Evolutionary conservation across 306 rosid species (phyloP).

Genomic region (Rosa multiflora): DNA sequence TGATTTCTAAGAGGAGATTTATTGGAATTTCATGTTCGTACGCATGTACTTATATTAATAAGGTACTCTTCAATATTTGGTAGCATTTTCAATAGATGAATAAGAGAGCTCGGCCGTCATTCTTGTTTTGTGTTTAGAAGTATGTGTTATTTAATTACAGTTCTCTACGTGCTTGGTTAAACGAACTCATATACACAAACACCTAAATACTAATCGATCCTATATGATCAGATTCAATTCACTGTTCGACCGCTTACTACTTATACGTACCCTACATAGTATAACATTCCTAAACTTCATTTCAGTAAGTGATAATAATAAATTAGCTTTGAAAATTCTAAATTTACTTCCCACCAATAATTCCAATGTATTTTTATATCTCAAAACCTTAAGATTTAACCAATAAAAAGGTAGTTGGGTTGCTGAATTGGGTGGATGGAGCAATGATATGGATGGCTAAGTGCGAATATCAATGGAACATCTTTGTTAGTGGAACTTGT

Average conservation of each 20-base stretch:
- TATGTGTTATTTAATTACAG: not conserved
- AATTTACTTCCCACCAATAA: not conserved
- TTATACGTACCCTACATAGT: not conserved
- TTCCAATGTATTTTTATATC: not conserved
- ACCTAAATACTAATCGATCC: not conserved
- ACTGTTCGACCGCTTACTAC: not conserved
- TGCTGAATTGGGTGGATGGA: not conserved
- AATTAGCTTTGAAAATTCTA: not conserved
- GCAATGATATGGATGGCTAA: not conserved
- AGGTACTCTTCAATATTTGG: conserved; percentile 16
- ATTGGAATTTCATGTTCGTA: conserved; percentile 6
- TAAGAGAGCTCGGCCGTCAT: not conserved
- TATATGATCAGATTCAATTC: not conserved
- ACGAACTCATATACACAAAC: not conserved
- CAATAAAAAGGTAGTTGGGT: not conserved
- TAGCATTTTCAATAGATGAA: conserved; percentile 31
- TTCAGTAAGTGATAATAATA: not conserved
- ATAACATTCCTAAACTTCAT: not conserved
- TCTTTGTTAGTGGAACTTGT: not conserved
- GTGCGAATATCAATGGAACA: not conserved
- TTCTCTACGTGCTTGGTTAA: not conserved
- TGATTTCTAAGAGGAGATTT: conserved; percentile 29
- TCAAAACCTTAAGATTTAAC: not conserved
- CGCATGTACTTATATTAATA: not conserved
- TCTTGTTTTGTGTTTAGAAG: not conserved